Evolutionary conservation across 305 asterid species (phyloP).

Genomic region (Fraxinus xanthoxyloides): DNA sequence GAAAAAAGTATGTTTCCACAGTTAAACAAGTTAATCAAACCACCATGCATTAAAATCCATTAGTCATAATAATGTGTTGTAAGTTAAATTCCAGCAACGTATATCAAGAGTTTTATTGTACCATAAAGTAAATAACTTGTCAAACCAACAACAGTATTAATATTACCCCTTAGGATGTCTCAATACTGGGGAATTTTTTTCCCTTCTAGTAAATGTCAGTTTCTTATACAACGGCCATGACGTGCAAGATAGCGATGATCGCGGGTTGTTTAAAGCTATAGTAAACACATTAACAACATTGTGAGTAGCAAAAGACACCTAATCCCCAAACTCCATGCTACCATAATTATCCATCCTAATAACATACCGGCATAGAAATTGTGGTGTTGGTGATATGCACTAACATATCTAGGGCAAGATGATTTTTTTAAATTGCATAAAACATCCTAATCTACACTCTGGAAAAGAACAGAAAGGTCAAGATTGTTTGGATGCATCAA

Average conservation of each 20-base stretch:
- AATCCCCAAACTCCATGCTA: not conserved
- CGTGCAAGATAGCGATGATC: not conserved
- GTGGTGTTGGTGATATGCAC: not conserved
- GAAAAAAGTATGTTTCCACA: constrained; percentile 1
- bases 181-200: not conserved
- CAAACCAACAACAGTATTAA: not conserved
- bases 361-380: not conserved
- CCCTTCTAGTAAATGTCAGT: not conserved
- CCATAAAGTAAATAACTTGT: constrained; percentile 14
- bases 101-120: not conserved
- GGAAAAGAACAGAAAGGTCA: not conserved
- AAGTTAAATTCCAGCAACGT: not conserved
- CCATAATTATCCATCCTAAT: constrained; percentile 1
- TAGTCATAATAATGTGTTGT: not conserved
- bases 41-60: not conserved
- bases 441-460: not conserved
- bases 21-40: not conserved
- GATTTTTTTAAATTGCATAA: not conserved
- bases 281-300: not conserved
- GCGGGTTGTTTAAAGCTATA: not conserved
- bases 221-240: not conserved
- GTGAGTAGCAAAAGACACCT: not conserved
- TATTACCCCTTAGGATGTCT: constrained; percentile 1
- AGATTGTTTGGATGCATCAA: constrained; percentile 5
- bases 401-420: not conserved